These are phyloP conservation scores for Eudorina sp. DNA, from an alignment of 139 green algal genomes.

Conservation along the genomic window DNA sequence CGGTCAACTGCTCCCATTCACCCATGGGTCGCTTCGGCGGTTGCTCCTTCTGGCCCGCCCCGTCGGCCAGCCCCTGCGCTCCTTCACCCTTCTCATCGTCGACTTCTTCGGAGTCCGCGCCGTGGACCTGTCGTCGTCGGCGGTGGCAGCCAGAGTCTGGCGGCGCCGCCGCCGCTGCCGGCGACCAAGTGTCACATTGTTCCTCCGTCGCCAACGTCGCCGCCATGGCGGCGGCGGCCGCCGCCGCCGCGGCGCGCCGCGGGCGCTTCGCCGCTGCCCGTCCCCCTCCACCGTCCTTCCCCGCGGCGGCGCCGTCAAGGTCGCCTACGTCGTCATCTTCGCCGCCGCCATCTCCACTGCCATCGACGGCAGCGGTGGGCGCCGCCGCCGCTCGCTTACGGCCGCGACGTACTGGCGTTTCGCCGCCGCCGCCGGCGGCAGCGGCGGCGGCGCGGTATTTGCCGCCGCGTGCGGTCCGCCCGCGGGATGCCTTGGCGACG, in stretches of 20 bases:
- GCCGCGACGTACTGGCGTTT: too few relatives aligned
- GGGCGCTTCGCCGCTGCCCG: background rate
- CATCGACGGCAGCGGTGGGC: background rate
- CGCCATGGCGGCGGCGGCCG: background rate
- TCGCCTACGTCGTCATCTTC: too few relatives aligned
- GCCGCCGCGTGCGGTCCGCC: background rate
- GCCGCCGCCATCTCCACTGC: too few relatives aligned
- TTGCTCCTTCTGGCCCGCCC: background rate
- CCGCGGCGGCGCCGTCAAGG: background rate
- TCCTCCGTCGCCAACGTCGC: background rate
- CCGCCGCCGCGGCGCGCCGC: background rate
- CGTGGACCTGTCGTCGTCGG: background rate
- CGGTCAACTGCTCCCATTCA: too few relatives aligned
- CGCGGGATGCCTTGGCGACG: background rate
- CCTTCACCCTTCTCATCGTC: background rate
- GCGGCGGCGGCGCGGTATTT: background rate
- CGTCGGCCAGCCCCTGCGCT: background rate
- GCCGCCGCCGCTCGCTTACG: background rate
- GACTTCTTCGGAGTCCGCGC: background rate
- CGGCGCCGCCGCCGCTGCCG: background rate
- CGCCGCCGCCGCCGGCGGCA: background rate
- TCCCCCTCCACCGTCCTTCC: background rate
- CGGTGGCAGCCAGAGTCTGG: background rate
- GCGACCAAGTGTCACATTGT: background rate
- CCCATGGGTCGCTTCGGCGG: background rate